phyloP scores from a whole-genome alignment of 2,329 filamentous ascomycete genomes.

The Proliferodiscus dingleyae region DNA sequence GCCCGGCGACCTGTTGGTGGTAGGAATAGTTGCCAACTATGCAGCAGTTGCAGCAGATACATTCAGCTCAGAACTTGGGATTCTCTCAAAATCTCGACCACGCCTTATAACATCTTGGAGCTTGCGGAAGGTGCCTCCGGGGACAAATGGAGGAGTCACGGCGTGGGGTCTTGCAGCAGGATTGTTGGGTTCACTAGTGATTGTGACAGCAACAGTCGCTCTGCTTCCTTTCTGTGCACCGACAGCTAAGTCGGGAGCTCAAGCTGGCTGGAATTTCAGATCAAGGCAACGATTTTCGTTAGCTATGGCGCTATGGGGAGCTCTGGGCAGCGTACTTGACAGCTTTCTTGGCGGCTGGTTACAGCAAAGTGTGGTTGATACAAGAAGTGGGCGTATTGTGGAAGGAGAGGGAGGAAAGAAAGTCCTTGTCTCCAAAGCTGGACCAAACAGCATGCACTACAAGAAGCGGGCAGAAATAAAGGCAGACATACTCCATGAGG shows the following conservation, averaged over 20 bases:
- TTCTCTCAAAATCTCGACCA: constrained; percentile 70
- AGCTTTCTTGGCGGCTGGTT: constrained; percentile 80
- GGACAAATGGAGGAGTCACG: constrained; percentile 92
- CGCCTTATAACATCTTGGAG: constrained; percentile 79
- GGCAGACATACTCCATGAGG: constrained; percentile 38
- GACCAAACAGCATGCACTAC: constrained; percentile 28
- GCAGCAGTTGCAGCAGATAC: constrained; percentile 90
- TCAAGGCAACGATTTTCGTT: constrained; percentile 44
- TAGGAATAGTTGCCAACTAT: constrained; percentile 76
- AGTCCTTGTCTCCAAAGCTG: constrained; percentile 41
- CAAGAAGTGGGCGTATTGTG: constrained; percentile 78
- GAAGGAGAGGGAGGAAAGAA: constrained; percentile 73
- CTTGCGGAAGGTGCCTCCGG: constrained; percentile 74
- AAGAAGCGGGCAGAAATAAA: constrained; percentile 37
- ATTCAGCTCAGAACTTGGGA: constrained; percentile 91
- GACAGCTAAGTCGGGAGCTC: no score
- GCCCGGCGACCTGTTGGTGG: constrained; percentile 57
- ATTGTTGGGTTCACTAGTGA: constrained; percentile 63
- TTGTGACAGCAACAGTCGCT: constrained; percentile 58
- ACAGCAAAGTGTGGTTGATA: constrained; percentile 82
- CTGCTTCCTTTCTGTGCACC: constrained; percentile 63
- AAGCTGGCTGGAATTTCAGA: constrained; percentile 53
- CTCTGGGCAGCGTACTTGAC: constrained; percentile 77
- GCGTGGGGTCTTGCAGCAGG: constrained; percentile 68
- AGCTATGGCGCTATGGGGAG: constrained; percentile 65